These are phyloP conservation scores for Penicillium palitans DNA, from an alignment of 2,329 filamentous ascomycete species.

Conservation along the genomic window DNA sequence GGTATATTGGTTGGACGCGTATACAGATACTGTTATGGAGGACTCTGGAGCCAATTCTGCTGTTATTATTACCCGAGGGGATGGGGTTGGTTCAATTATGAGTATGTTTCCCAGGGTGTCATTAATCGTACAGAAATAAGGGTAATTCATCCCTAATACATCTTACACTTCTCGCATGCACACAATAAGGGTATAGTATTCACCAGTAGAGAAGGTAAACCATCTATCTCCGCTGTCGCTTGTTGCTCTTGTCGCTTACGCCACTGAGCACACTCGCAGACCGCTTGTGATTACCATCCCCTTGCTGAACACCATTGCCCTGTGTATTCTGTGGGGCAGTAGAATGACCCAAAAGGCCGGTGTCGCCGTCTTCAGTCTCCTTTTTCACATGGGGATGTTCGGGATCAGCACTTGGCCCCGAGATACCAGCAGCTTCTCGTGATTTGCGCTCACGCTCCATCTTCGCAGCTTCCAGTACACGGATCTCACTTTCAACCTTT, in stretches of 20 bases:
- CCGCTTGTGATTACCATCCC: conserved; percentile 61
- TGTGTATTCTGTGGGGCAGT: conserved; percentile 16
- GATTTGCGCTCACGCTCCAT: conserved; percentile 42
- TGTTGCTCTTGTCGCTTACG: conserved; percentile 61
- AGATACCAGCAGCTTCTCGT: conserved; percentile 27
- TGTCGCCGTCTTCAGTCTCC: conserved; percentile 34
- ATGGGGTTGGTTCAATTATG: conserved; percentile 15
- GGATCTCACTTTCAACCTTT: conserved; percentile 51
- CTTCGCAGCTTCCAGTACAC: conserved; percentile 46
- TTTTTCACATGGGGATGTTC: conserved; percentile 37
- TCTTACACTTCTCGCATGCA: conserved; percentile 12
- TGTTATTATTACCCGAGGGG: conserved; percentile 21
- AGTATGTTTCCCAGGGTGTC: conserved; percentile 20
- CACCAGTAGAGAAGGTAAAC: not conserved
- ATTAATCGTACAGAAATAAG: conserved; percentile 39
- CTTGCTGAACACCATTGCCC: conserved; percentile 4
- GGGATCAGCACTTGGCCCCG: conserved; percentile 5
- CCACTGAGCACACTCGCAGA: conserved; percentile 79
- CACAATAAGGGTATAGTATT: not conserved
- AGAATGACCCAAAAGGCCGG: conserved; percentile 16
- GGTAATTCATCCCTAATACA: conserved; percentile 18
- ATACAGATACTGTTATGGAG: not conserved
- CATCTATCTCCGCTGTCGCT: conserved; percentile 49
- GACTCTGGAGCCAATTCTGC: not conserved
- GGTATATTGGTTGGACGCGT: not conserved